Base-by-base conservation (phyloP, 2,329 filamentous ascomycete species). In the Trichoderma cornu-damae region DNA sequence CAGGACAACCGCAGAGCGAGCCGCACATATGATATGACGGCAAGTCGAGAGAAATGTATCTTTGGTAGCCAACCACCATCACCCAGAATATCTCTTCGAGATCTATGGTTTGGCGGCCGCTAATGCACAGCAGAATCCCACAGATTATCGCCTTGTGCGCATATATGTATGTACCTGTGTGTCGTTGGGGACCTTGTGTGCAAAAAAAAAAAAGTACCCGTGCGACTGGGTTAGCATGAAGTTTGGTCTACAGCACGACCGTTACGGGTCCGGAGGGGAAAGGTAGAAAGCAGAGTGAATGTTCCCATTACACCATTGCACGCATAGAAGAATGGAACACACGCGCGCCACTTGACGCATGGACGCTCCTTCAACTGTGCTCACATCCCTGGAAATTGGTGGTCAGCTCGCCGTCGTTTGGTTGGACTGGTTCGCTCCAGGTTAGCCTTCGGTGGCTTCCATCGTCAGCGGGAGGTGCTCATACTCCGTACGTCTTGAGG, bases 51-150 rank as follows among this genome's bases (percentile, higher is more conserved):
- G 28, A 48, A 34, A 57, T 47, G 46, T 35, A 63, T 64, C 69
- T 67, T 64, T 64, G 63, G n/a, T n/a, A n/a, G n/a, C n/a, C 69
- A 63, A 62, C 61, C 60, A 62, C 62, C 60, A 52, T 64, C 59
- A 52, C 63, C 61, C 61, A 64, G 60, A 60, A 40, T 63, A 57
- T 65, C 61, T 64, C 64, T 68, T 64, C 64, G 61, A 70, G 66
- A 70, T 70, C 66, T 70, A 63, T 67, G 60, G 60, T 65, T 60
- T 66, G 65, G 62, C 64, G 62, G 64, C 67, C 67, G 65, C 68
- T 70, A 69, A 71, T 70, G 69, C 69, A 69, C 47, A 59, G 51
- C 51, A 59, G 52, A 47, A 44, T 58, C 57, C 57, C 57, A 58
- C 48, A 52, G 57, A 50, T 58, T n/a, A 40, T 53, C 57, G 42